Base-by-base conservation (phyloP, 75 land plant genomes). In the Pinus albicaulis region DNA sequence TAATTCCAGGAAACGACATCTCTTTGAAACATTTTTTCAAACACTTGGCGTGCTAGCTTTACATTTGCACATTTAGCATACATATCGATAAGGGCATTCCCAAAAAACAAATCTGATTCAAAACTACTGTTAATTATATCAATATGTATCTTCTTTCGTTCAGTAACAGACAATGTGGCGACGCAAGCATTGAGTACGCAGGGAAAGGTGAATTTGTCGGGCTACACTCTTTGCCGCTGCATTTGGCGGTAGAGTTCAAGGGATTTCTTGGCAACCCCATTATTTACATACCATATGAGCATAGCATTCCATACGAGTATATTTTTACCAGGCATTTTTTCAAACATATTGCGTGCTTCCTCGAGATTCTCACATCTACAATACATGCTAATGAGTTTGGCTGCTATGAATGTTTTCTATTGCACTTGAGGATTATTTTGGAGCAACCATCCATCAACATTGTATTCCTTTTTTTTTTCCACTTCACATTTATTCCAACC, bases 131-230 rank as follows among this genome's bases (percentile, higher is more conserved):
- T 58, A 20, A 58, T 58, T 16, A 58, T 58, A 3, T 58, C n/a
- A 16, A 20, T 20, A 8, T 58, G 59, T 2, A 58, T 16, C 17
- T 16, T 20, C n/a, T 58, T 58, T 58, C 59, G 12, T 38, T 38
- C 41, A 4, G 4, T 38, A 4, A 38, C 41, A 38, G 41, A 38
- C 41, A 38, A 38, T 38, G 41, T 38, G 41, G 41, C 41, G 10
- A 78, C 86, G 24, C 81, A 89, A 41, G 91, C 91, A 71, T 68
- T 80, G 31, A 89, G 71, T 77, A 89, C 55, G 79, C 86, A 83
- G 57, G 78, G 84, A 76, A 86, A 63, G 6, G 88, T 80, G 66
- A 58, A 59, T 66, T 71, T 80, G 56, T 72, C 76, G 13, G 91
- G 88, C 77, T 77, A 20, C 69, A 86, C 59, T 17, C 61, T 63